Base-by-base conservation (phyloP, 768 basidiomycete species). In the Boletus sp. region DNA sequence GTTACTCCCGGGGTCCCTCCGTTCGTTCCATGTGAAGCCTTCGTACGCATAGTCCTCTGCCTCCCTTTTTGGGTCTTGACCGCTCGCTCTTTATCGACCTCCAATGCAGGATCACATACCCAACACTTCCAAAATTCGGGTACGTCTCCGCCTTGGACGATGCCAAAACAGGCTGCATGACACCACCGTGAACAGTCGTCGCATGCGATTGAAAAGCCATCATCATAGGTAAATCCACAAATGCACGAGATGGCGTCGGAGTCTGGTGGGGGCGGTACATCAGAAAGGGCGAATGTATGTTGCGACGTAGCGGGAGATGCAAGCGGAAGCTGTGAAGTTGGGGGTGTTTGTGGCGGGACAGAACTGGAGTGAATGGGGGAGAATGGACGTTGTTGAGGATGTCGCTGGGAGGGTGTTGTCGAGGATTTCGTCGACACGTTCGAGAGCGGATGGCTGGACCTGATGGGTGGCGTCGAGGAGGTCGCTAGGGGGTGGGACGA, bases 171-270 rank as follows among this genome's bases (percentile, higher is more conserved):
- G 8, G 82, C 84, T 7, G 82, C 84, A 72, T 95, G 93, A 61
- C 86, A 87, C 91, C 93, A 94, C 37, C 86, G 80, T 21, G 79
- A 80, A 66, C 93, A 95, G 46, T 74, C 67, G 68, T 94, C 93
- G 72, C 93, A 95, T 10, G 87, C 88, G 57, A 94, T 89, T 10
- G 84, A 87, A 68, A 87, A 90, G 21, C 91, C 91, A 67, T 92
- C 90, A 70, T 92, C 92, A 64, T 83, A 78, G 43, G 77, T 72
- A 56, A 81, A 80, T 7, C 83, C 83, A 69, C 91, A 94, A 55
- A 91, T 87, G 67, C 92, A 94, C 43, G 76, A 75, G 50, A 86
- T 83, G 46, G 74, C 73, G 44, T 84, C 82, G 11, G 77, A 70
- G 56, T 64, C 71, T 29, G 71, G 56, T 34, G 69, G 70, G 21